Evolutionary conservation across 2,329 filamentous ascomycete species (phyloP).

Genomic region (Beauveria caledonica): DNA sequence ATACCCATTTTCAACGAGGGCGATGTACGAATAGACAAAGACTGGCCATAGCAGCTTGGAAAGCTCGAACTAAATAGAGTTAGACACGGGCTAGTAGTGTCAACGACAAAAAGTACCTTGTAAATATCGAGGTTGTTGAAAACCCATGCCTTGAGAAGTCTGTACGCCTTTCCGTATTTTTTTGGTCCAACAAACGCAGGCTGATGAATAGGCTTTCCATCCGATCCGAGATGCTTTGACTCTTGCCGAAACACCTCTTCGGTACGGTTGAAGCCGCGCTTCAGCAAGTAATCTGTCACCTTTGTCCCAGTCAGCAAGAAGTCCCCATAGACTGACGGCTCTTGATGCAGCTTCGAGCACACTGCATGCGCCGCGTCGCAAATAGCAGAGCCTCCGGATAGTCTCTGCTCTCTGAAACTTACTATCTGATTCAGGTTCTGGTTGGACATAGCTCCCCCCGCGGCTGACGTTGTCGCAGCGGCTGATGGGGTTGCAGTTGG

Average conservation of each 20-base stretch:
- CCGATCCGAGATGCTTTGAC: constrained; percentile 72
- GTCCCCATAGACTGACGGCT: background rate
- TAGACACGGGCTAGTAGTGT: constrained; percentile 15
- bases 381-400: constrained; percentile 16
- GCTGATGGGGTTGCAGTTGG: constrained; percentile 19
- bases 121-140: constrained; percentile 91
- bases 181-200: constrained; percentile 64
- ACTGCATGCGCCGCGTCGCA: background rate
- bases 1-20: constrained; percentile 66
- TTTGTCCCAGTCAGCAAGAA: constrained; percentile 21
- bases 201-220: constrained; percentile 65
- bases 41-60: constrained; percentile 83
- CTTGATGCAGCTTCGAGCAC: no score
- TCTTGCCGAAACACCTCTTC: constrained; percentile 90
- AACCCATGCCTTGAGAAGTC: constrained; percentile 70
- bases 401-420: constrained; percentile 33
- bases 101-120: constrained; percentile 49
- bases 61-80: constrained; percentile 63
- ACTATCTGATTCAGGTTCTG: constrained; percentile 96
- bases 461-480: constrained; percentile 24
- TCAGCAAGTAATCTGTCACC: constrained; percentile 90
- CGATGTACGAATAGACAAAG: constrained; percentile 87
- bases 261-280: constrained; percentile 88
- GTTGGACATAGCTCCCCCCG: constrained; percentile 54
- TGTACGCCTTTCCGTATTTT: constrained; percentile 70